These are phyloP conservation scores for Candida sp. DNA, from an alignment of 1,139 yeast genomes.

Conservation along the genomic window DNA sequence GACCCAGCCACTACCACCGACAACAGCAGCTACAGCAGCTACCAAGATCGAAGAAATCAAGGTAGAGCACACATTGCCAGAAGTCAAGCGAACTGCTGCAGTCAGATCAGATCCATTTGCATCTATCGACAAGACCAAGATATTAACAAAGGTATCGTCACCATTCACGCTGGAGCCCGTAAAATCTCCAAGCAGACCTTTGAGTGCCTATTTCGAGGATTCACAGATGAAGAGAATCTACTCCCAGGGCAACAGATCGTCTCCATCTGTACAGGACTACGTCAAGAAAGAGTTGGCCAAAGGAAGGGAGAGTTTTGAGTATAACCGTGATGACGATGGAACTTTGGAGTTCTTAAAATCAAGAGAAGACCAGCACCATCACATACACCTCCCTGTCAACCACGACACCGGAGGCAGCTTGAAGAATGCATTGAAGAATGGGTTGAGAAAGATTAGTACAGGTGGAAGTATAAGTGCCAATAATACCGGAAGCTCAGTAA, in stretches of 20 bases:
- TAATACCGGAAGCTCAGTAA: conserved; percentile 24
- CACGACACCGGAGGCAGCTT: conserved; percentile 53
- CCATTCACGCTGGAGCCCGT: conserved; percentile 12
- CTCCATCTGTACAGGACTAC: conserved; percentile 36
- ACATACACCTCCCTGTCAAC: conserved; percentile 10
- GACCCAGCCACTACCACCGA: background rate
- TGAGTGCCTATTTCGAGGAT: conserved; percentile 16
- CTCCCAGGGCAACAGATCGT: conserved; percentile 21
- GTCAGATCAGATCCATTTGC: conserved; percentile 39
- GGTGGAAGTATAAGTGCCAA: conserved; percentile 33
- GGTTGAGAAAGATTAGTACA: conserved; percentile 44
- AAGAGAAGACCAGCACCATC: conserved; percentile 35
- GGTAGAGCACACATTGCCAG: background rate
- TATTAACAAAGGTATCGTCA: conserved; percentile 11
- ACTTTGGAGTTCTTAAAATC: conserved; percentile 63
- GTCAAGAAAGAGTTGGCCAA: conserved; percentile 38
- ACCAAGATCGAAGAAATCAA: background rate
- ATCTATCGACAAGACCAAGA: conserved; percentile 38
- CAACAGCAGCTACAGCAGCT: background rate
- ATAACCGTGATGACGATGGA: conserved; percentile 22
- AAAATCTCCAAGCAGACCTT: conserved; percentile 13
- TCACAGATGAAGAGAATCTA: conserved; percentile 11
- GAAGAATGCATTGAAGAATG: conserved; percentile 37
- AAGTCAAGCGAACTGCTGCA: background rate
- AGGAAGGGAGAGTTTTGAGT: conserved; percentile 21